phyloP scores from a whole-genome alignment of 1,284 basidiomycete genomes.

The Malassezia brasiliensis region DNA sequence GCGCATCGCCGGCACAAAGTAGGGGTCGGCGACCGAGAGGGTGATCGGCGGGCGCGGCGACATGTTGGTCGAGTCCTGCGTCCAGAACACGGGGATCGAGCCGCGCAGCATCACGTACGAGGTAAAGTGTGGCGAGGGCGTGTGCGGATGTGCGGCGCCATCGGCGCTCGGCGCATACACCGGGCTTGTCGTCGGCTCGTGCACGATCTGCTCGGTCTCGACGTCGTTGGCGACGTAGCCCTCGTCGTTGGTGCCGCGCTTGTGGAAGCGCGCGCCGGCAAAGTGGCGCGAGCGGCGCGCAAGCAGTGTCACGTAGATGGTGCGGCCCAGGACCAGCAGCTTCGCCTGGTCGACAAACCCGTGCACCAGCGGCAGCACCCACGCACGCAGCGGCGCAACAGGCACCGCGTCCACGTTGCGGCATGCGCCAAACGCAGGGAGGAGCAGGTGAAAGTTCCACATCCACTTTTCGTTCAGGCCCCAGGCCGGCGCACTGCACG shows the following conservation, averaged over 20 bases:
- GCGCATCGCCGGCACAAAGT: constrained; percentile 79
- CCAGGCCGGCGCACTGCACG: constrained; percentile 37
- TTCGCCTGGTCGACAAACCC: constrained; percentile 98
- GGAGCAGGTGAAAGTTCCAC: constrained; percentile 91
- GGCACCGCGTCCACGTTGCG: constrained; percentile 15
- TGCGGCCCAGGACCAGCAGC: constrained; percentile 76
- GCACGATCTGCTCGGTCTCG: constrained; percentile 96
- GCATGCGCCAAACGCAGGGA: constrained; percentile 52
- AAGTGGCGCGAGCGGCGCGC: constrained; percentile 88
- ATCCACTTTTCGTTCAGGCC: constrained; percentile 81
- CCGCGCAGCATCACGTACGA: constrained; percentile 94
- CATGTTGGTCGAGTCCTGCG: constrained; percentile 83
- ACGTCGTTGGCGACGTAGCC: constrained; percentile 99
- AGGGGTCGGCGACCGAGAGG: constrained; percentile 79
- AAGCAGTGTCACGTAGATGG: constrained; percentile 85
- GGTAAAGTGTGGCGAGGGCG: constrained; percentile 66
- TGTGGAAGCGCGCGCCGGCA: constrained; percentile 89
- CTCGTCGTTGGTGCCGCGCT: constrained; percentile 77
- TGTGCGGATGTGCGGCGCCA: neutral
- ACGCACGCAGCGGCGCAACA: constrained; percentile 53
- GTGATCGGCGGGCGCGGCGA: constrained; percentile 87
- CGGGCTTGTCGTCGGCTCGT: constrained; percentile 70
- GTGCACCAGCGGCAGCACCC: constrained; percentile 86
- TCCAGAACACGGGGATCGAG: constrained; percentile 92
- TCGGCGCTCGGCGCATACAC: constrained; percentile 32